Evolutionary conservation across 805 yeast genomes (phyloP).

Genomic region (Naumovozyma baii): DNA sequence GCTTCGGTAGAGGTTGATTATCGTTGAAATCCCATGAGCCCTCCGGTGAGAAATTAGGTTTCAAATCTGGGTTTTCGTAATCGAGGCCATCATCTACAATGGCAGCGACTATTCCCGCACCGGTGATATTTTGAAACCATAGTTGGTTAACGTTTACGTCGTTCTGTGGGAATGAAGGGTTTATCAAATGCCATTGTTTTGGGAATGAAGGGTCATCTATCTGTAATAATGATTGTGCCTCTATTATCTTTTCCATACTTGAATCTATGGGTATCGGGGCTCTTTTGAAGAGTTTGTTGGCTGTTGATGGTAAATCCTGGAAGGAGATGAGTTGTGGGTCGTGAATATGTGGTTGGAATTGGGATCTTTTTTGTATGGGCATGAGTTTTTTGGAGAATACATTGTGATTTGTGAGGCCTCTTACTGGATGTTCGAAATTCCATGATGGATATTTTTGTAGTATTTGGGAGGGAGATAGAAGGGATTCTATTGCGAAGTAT

Average conservation of each 20-base stretch:
- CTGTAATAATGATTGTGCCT: constrained; percentile 42
- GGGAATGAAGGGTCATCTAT: constrained; percentile 79
- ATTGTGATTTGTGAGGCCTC: constrained; percentile 52
- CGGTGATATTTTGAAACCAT: constrained; percentile 77
- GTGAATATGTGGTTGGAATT: constrained; percentile 7
- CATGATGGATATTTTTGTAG: constrained; percentile 34
- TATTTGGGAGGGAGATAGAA: constrained; percentile 32
- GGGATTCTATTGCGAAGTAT: constrained; percentile 57
- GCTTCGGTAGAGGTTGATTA: constrained; percentile 65
- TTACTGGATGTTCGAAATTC: constrained; percentile 54
- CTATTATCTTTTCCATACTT: constrained; percentile 36
- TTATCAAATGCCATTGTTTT: constrained; percentile 88
- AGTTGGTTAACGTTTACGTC: constrained; percentile 81
- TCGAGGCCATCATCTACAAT: constrained; percentile 93
- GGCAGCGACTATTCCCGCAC: constrained; percentile 75
- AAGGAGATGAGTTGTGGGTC: too few species aligned
- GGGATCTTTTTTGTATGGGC: constrained; percentile 1
- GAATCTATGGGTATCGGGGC: constrained; percentile 52
- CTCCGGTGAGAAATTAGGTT: constrained; percentile 52
- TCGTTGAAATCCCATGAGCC: constrained; percentile 95
- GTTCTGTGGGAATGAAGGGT: constrained; percentile 60
- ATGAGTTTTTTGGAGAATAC: constrained; percentile 47
- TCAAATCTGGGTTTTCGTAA: constrained; percentile 63
- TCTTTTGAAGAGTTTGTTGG: constrained; percentile 38
- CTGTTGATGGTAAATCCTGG: constrained; percentile 46